Percentiles rank a stretch among this genome's conserved stretches.
Conservation (phyloP, 2,329 filamentous ascomycete species). For the Pseudofabraea citricarpa region DNA sequence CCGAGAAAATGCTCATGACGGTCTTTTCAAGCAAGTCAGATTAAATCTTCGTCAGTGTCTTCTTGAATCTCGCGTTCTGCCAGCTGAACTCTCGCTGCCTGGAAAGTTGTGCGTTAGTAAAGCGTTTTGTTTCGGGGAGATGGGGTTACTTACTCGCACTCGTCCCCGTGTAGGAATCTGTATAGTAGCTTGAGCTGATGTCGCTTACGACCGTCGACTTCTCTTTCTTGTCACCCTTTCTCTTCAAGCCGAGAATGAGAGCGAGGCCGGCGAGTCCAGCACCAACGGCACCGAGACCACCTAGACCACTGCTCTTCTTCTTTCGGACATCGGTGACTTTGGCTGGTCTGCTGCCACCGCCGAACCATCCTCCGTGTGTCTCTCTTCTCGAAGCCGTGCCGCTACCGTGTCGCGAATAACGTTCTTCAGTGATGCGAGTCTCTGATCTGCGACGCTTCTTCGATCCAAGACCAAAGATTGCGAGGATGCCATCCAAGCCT, state of each 20-base stretch:
- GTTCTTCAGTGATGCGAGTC: conserved; percentile 61
- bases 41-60: background rate
- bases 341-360: conserved; percentile 40
- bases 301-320: conserved; percentile 44
- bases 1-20: too few species aligned
- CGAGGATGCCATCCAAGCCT: conserved; percentile 53
- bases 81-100: conserved; percentile 26
- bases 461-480: conserved; percentile 56
- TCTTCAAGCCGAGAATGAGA: conserved; percentile 26
- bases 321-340: conserved; percentile 40
- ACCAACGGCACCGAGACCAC: conserved; percentile 44
- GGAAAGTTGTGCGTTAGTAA: conserved; percentile 12
- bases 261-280: conserved; percentile 24
- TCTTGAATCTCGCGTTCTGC: conserved; percentile 19
- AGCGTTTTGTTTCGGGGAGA: background rate
- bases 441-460: conserved; percentile 41
- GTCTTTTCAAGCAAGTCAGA: too few species aligned
- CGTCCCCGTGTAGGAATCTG: conserved; percentile 27
- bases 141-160: conserved; percentile 25
- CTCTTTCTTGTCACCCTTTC: conserved; percentile 18
- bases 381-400: conserved; percentile 18
- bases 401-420: conserved; percentile 48
- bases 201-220: conserved; percentile 14
- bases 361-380: conserved; percentile 49
- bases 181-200: conserved; percentile 25